Percentiles rank a stretch among this genome's conserved stretches.
Conservation (phyloP, 192 early-diverging fungal species). For the Backusella tarrabulga region DNA sequence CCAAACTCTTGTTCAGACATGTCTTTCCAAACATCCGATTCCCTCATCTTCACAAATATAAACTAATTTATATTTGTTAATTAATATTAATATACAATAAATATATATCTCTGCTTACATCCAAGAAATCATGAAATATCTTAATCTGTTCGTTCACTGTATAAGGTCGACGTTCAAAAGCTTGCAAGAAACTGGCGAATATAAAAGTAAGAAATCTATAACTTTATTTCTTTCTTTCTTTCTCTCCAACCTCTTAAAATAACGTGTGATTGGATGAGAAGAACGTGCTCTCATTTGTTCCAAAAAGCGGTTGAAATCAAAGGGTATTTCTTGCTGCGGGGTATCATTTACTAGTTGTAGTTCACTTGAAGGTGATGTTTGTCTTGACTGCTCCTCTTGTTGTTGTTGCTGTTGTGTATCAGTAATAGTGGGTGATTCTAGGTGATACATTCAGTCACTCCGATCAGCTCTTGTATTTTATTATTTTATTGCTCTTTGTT, state of each 20-base stretch:
- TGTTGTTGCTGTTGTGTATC: neutral
- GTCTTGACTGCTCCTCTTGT: neutral
- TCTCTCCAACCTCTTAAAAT: constrained; percentile 49
- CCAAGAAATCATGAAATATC: constrained; percentile 71
- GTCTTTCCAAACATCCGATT: constrained; percentile 66
- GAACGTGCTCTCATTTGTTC: constrained; percentile 66
- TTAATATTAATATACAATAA: neutral
- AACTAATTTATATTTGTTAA: constrained; percentile 43
- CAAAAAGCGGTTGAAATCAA: constrained; percentile 76
- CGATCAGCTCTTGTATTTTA: neutral
- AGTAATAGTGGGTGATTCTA: neutral
- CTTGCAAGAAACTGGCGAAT: constrained; percentile 59
- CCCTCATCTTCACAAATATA: constrained; percentile 66
- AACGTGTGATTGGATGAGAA: constrained; percentile 61
- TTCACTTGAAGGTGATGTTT: neutral
- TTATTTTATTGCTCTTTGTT: neutral
- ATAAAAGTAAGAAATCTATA: neutral
- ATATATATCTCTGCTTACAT: constrained; percentile 31
- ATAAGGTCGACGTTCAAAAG: constrained; percentile 69
- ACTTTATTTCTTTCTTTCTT: neutral
- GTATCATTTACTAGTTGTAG: constrained; percentile 10
- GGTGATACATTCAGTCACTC: neutral
- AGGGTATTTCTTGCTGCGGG: constrained; percentile 37
- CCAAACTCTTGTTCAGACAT: constrained; percentile 69
- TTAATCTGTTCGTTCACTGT: constrained; percentile 77